Conservation (phyloP, 176 grass and related monocot genomes). For the Tillandsia leiboldiana region DNA sequence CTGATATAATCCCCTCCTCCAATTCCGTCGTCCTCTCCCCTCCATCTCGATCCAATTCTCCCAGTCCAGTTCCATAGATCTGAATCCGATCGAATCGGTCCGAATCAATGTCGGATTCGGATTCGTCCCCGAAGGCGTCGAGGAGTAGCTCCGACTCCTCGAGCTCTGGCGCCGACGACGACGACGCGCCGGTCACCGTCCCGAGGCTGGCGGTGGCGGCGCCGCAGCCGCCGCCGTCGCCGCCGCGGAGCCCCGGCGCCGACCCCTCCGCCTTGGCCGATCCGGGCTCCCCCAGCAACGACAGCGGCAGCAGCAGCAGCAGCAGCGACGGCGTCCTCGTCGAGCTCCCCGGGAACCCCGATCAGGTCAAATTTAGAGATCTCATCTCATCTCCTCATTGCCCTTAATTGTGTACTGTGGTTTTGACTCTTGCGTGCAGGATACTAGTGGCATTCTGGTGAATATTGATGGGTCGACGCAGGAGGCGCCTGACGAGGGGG, state of each 20-base stretch:
- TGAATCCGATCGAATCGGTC: not conserved
- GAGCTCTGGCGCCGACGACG: constrained; percentile 17
- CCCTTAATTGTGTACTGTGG: not conserved
- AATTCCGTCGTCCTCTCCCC: too few relatives aligned
- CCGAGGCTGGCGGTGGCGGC: not conserved
- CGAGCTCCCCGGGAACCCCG: constrained; percentile 66
- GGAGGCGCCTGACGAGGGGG: constrained; percentile 15
- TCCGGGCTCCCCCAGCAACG: constrained; percentile 10
- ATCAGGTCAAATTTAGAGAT: not conserved
- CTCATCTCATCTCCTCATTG: too few relatives aligned
- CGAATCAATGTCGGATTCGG: constrained; percentile 47
- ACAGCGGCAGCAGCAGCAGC: constrained; percentile 65
- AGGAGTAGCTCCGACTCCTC: constrained; percentile 31
- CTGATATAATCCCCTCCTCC: too few relatives aligned
- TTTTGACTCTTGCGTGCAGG: too few relatives aligned
- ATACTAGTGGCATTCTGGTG: constrained; percentile 49
- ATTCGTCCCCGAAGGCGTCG: constrained; percentile 64
- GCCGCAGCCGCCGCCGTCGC: constrained; percentile 24
- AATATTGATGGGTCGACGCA: constrained; percentile 43
- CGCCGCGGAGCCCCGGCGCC: constrained; percentile 31
- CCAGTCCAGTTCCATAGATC: constrained; percentile 14
- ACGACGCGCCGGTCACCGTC: not conserved
- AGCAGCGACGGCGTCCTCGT: constrained; percentile 98
- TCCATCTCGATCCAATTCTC: constrained; percentile 3
- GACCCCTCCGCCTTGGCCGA: constrained; percentile 36